These are phyloP conservation scores for Astragalus glycyphyllos DNA, from an alignment of 306 rosid species.

Conservation along the genomic window DNA sequence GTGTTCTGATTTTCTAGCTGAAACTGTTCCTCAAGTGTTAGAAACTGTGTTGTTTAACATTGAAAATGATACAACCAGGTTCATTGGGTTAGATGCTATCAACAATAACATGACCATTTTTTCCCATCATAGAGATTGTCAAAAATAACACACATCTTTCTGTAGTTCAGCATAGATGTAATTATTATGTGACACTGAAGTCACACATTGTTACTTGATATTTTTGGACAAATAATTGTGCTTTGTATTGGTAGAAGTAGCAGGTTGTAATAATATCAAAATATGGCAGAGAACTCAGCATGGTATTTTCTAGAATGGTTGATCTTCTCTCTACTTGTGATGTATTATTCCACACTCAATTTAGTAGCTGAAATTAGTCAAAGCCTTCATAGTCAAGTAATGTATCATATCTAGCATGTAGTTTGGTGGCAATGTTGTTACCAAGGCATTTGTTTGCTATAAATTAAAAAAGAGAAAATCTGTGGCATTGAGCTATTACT, in stretches of 20 bases:
- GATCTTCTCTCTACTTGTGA: not conserved
- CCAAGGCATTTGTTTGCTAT: not conserved
- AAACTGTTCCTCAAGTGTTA: not conserved
- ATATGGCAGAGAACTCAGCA: slow-evolving; percentile 20
- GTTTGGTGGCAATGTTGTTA: slow-evolving; percentile 16
- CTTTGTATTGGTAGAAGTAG: not conserved
- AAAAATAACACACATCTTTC: not conserved
- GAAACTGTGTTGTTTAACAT: slow-evolving; percentile 15
- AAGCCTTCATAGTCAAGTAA: slow-evolving; percentile 2
- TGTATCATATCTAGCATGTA: not conserved
- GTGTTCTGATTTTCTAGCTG: slow-evolving; percentile 16
- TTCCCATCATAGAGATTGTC: not conserved
- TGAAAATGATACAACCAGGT: not conserved
- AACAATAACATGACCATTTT: not conserved
- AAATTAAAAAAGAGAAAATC: slow-evolving; percentile 11
- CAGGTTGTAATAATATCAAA: slow-evolving; percentile 1
- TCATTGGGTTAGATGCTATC: slow-evolving; percentile 21
- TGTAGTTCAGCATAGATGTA: slow-evolving; percentile 6
- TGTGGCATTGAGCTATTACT: slow-evolving; percentile 8
- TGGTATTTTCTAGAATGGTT: not conserved
- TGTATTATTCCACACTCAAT: not conserved
- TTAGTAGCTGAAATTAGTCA: not conserved
- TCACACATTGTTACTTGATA: not conserved
- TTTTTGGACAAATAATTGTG: not conserved
- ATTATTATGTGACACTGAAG: slow-evolving; percentile 14